phyloP scores from a whole-genome alignment of 2,329 filamentous ascomycete species.

The Diaporthe citrichinensis region DNA sequence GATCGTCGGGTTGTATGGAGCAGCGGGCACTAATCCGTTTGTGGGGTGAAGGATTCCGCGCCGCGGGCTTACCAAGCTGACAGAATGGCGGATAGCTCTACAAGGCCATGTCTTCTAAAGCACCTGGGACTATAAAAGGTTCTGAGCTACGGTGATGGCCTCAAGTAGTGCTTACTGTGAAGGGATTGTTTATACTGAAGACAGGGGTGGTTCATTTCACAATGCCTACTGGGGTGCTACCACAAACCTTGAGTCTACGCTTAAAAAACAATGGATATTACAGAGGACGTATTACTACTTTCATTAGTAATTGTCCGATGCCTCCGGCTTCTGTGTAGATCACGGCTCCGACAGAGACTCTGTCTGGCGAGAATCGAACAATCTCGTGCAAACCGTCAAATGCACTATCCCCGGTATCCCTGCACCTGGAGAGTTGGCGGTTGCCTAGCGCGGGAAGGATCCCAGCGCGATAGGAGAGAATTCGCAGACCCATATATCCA shows the following conservation, averaged over 20 bases:
- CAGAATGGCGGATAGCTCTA: not conserved
- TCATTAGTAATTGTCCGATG: not conserved
- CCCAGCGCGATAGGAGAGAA: conserved; percentile 1
- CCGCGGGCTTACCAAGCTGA: conserved; percentile 6
- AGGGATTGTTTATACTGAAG: no score
- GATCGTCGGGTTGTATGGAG: not conserved
- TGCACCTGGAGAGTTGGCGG: conserved; percentile 14
- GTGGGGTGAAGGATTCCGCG: not conserved
- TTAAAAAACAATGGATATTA: not conserved
- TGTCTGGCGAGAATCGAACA: not conserved
- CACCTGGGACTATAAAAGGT: not conserved
- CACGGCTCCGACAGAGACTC: no score
- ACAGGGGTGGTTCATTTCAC: no score
- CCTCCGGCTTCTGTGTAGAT: not conserved
- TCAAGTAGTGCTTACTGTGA: not conserved
- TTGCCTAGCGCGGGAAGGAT: conserved; percentile 28
- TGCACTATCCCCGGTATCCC: not conserved
- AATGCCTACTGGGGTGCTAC: not conserved
- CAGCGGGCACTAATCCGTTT: conserved; percentile 11
- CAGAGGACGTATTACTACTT: not conserved
- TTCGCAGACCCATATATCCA: not conserved
- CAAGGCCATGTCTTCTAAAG: not conserved
- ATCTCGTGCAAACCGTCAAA: not conserved
- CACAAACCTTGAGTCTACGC: no score
- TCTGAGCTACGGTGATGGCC: not conserved